Evolutionary conservation across 768 basidiomycete species (phyloP).

Genomic region (Boletus coccyginus): DNA sequence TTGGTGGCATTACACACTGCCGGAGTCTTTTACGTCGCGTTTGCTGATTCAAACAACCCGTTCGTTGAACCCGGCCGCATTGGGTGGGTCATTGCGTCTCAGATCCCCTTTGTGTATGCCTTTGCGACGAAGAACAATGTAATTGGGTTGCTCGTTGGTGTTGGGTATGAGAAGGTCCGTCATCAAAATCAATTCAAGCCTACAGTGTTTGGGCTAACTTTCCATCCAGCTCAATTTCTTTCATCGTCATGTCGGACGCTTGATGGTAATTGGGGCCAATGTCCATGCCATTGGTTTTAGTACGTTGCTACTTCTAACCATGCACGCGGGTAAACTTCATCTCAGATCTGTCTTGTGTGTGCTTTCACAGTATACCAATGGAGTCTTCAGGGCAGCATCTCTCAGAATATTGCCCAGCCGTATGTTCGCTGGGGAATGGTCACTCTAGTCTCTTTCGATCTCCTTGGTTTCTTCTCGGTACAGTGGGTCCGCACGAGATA

Average conservation of each 20-base stretch:
- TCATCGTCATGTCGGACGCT: constrained; percentile 64
- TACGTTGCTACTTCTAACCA: constrained; percentile 28
- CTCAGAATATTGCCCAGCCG: constrained; percentile 32
- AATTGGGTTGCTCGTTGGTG: constrained; percentile 52
- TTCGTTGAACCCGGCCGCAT: constrained; percentile 48
- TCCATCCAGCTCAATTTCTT: constrained; percentile 65
- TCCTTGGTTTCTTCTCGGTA: constrained; percentile 62
- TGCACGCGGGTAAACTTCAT: background rate
- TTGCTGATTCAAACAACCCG: constrained; percentile 45
- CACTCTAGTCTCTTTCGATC: constrained; percentile 48
- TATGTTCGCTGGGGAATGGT: constrained; percentile 49
- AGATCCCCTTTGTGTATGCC: constrained; percentile 62
- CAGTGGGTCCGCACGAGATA: constrained; percentile 50
- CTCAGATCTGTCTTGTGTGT: background rate
- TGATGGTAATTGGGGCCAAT: constrained; percentile 56
- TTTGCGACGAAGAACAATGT: constrained; percentile 71
- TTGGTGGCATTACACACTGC: constrained; percentile 47
- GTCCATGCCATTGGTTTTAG: constrained; percentile 58
- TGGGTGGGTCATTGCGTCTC: constrained; percentile 57
- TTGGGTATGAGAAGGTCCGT: constrained; percentile 65
- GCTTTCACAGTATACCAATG: constrained; percentile 53
- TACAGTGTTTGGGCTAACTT: background rate
- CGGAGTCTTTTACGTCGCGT: constrained; percentile 43
- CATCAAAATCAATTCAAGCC: background rate
- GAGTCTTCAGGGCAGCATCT: constrained; percentile 43